Base-by-base conservation (phyloP, 2,329 filamentous ascomycete species). In the Cladosporium oxysporum region DNA sequence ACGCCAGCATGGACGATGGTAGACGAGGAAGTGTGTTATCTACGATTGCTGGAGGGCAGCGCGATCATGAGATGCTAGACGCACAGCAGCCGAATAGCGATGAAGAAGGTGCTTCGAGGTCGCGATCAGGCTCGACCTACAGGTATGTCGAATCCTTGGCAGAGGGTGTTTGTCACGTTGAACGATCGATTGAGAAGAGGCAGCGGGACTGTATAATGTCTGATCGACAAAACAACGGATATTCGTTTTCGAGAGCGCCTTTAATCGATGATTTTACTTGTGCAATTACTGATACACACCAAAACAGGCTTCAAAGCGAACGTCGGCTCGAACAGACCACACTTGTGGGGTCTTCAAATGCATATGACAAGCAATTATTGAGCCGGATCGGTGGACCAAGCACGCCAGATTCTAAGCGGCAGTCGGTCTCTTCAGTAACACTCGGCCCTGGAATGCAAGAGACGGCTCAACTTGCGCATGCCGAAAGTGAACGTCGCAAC, bases 341-440 rank as follows among this genome's bases (percentile, higher is more conserved):
- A 57, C 82, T 87, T 49, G 82, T 86, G 69, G 82, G 81, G 65
- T 87, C 85, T 2, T 87, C 85, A 28, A 84, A 88, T 71, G 85
- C 83, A 35, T 89, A 88, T 75, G 87, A 89, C 72, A 84, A 88
- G 74, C 84, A 87, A 68, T 77, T 88, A 14, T 76, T 89, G 29
- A 87, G 85, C 58, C 87, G 87, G 70, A 88, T 88, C 66, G 86
- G 86, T 35, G 86, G 86, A 57, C 83, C 85, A 6, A 83, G 83
- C 65, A 86, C 85, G 8, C 83, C 84, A 29, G 57, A 62, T 35
- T 65, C 62, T 18, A 83, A 84, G 21, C 79, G 83, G 59, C 70
- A 71, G 35, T 77, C 76, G 7, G 55, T 77, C 5, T 76, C 74
- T 10, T 77, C 76, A 8, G 50, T 76, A 2, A 76, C 74, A 5